A percentile compares a stretch with the other conserved stretches of the same genome.
Evolutionary conservation across 306 rosid genomes (phyloP).

Genomic region (Phaseolus lunatus): DNA sequence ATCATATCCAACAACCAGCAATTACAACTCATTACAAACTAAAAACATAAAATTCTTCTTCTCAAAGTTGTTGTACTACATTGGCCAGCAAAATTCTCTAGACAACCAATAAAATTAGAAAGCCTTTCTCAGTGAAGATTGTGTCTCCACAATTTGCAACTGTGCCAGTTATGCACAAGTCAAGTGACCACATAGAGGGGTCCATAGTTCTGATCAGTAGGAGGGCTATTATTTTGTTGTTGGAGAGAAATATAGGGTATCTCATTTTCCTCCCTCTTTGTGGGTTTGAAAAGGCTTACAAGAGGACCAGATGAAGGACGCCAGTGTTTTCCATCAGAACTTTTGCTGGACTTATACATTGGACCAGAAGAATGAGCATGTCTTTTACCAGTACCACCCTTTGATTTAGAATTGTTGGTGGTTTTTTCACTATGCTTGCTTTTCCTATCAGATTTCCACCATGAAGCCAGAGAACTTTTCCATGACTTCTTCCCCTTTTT

Average conservation of each 20-base stretch:
- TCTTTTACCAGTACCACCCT: conserved; percentile 49
- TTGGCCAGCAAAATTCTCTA: conserved; percentile 14
- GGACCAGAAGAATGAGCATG: conserved; percentile 72
- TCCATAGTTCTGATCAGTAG: conserved; percentile 56
- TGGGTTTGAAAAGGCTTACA: conserved; percentile 56
- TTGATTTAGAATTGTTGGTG: conserved; percentile 23
- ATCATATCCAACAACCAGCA: conserved; percentile 25
- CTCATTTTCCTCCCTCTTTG: conserved; percentile 54
- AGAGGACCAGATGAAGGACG: conserved; percentile 69
- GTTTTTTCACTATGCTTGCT: conserved; percentile 46
- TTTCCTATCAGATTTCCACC: conserved; percentile 74
- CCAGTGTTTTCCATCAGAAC: conserved; percentile 44
- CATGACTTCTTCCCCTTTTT: conserved; percentile 70
- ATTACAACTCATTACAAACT: conserved; percentile 10
- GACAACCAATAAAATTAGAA: conserved; percentile 15
- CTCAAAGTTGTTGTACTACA: background rate
- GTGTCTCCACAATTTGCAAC: conserved; percentile 21
- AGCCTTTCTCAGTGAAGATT: conserved; percentile 15
- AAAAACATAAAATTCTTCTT: conserved; percentile 18
- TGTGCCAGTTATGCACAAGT: conserved; percentile 8
- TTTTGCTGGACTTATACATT: conserved; percentile 40
- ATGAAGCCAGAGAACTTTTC: conserved; percentile 67
- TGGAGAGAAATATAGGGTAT: conserved; percentile 62
- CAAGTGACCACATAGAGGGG: conserved; percentile 77
- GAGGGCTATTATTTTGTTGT: conserved; percentile 50